Evolutionary conservation across 352 stramenopile species (phyloP).

Genomic region (Globisporangium cystogenes): DNA sequence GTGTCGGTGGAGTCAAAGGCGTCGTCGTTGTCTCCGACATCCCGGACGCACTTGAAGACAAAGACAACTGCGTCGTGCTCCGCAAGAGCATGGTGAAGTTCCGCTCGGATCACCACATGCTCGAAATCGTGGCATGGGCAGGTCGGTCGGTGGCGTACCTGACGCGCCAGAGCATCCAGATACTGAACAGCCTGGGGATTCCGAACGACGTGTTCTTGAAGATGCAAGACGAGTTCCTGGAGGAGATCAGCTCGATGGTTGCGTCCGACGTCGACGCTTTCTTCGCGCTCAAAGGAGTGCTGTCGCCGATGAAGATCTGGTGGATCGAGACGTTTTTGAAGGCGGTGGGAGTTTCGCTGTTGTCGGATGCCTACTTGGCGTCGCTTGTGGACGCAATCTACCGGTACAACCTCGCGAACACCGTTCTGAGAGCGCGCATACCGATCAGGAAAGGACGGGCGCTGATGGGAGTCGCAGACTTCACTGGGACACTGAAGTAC

Average conservation of each 20-base stretch:
- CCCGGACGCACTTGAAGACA: conserved; percentile 5
- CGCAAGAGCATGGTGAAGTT: conserved; percentile 80
- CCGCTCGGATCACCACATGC: conserved; percentile 39
- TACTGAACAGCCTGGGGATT: conserved; percentile 63
- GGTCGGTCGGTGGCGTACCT: conserved; percentile 58
- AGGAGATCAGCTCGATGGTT: conserved; percentile 43
- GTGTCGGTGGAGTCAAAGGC: conserved; percentile 65
- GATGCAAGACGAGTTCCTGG: conserved; percentile 69
- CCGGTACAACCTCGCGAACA: conserved; percentile 64
- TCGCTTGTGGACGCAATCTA: conserved; percentile 57
- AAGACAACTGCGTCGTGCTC: conserved; percentile 26
- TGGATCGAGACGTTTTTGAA: conserved; percentile 35
- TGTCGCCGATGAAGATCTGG: conserved; percentile 24
- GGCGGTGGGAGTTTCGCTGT: conserved; percentile 28
- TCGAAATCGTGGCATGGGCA: conserved; percentile 60
- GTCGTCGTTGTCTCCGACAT: conserved; percentile 64
- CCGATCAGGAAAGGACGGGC: conserved; percentile 58
- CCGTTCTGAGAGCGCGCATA: conserved; percentile 66
- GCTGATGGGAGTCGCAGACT: conserved; percentile 81
- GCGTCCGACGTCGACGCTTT: conserved; percentile 41
- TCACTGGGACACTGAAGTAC: conserved; percentile 58
- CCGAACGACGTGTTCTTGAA: conserved; percentile 50
- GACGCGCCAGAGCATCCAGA: conserved; percentile 69
- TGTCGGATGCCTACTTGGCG: conserved; percentile 40
- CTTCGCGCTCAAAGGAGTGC: conserved; percentile 39